These are phyloP conservation scores for Silybum marianum DNA, from an alignment of 129 eudicot genomes.

Conservation along the genomic window DNA sequence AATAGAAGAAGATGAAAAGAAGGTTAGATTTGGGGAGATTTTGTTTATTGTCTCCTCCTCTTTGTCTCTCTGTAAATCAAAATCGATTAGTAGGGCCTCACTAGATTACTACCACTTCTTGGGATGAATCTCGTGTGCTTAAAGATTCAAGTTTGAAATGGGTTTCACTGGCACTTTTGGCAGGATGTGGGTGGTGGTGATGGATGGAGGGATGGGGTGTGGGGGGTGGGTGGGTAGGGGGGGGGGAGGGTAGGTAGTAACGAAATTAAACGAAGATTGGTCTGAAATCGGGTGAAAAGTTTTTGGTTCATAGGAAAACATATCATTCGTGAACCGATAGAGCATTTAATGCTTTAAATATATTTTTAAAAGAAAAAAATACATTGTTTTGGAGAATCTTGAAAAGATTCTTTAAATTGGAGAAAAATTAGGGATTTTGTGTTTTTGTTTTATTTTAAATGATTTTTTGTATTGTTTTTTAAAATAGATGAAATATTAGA, in stretches of 20 bases:
- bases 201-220: not conserved
- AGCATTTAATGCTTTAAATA: not conserved
- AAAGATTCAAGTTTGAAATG: constrained; percentile 19
- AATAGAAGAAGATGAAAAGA: not conserved
- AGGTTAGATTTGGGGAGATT: constrained; percentile 2
- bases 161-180: constrained; percentile 37
- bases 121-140: constrained; percentile 24
- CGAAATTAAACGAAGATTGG: not conserved
- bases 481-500: too few species aligned
- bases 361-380: too few species aligned
- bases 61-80: constrained; percentile 32
- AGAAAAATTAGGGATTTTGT: too few species aligned
- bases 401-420: too few species aligned
- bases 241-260: not conserved
- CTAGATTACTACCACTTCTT: not conserved
- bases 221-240: too few species aligned
- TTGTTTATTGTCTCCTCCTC: constrained; percentile 15
- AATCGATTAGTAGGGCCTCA: constrained; percentile 19
- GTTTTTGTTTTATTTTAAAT: too few species aligned
- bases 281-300: not conserved
- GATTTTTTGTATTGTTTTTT: too few species aligned
- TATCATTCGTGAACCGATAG: not conserved
- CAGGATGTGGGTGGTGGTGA: constrained; percentile 23
- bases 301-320: not conserved
- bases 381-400: too few species aligned